Base-by-base conservation (phyloP, 768 basidiomycete genomes). In the Antrodiella citrinella region DNA sequence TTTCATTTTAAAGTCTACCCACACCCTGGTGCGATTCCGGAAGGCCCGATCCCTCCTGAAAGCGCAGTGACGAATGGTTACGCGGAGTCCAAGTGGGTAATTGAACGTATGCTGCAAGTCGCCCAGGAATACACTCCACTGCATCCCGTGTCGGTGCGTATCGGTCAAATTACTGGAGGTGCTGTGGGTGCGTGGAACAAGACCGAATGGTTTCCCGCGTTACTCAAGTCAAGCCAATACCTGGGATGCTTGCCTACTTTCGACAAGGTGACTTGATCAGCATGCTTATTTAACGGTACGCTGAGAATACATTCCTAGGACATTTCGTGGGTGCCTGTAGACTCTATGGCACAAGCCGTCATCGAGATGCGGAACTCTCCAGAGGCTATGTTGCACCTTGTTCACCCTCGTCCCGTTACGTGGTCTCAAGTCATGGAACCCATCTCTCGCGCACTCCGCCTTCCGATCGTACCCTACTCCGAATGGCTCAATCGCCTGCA, bases 171-270 rank as follows among this genome's bases (percentile, higher is more conserved):
- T 0, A 59, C 61, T 11, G 68, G 72, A 5, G 63, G 61, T 13
- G 38, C 39, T 0, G 67, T 66, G 44, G 73, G 73, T 1, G 60
- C 59, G 22, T 72, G 72, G 73, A 69, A 72, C 26, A 56, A 60
- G 26, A 50, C 56, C 20, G 67, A 72, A 35, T 69, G 64, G 61
- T 53, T 71, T n/a, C 72, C 71, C 5, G 51, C 56, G 23, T 53
- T 72, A 26, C 61, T 72, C 54, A 38, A 26, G 24, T 54, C 53
- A 20, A 54, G 53, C 26, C 26, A 50, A 1, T 26, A 49, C 40
- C 30, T 56, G 13, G 44, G 47, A 12, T 47, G 45, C 25, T 19
- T 52, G 5, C 51, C 51, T 3, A 26, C 18, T 1, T 23, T 44
- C 18, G 48, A 52, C 24, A 42, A 56, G 51, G 54, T 49, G 13